A percentile compares a stretch with the other conserved stretches of the same genome.
Conservation (phyloP, 2,329 filamentous ascomycete species). For the Fusarium paranaense region DNA sequence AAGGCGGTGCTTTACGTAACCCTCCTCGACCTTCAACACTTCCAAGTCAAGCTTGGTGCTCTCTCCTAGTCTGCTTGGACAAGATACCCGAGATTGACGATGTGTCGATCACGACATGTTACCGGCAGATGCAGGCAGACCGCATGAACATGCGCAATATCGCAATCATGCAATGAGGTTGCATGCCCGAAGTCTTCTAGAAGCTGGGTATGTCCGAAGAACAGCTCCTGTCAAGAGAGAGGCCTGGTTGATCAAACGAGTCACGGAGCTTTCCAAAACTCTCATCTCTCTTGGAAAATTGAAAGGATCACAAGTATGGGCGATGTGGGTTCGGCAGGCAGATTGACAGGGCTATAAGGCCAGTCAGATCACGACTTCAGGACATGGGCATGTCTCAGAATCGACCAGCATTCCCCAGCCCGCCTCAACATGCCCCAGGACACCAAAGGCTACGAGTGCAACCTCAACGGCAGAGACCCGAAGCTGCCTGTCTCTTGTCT, state of each 20-base stretch:
- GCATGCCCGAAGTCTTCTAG: conserved; percentile 36
- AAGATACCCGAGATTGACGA: conserved; percentile 47
- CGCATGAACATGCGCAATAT: conserved; percentile 33
- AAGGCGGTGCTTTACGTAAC: conserved; percentile 20
- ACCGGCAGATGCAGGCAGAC: conserved; percentile 27
- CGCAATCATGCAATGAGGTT: conserved; percentile 24
- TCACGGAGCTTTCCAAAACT: conserved; percentile 17
- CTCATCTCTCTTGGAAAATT: conserved; percentile 39
- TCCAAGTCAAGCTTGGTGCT: conserved; percentile 19
- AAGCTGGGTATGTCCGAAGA: conserved; percentile 24
- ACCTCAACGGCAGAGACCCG: conserved; percentile 38
- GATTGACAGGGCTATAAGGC: conserved; percentile 20
- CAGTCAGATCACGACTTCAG: conserved; percentile 22
- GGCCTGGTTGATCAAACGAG: conserved; percentile 19
- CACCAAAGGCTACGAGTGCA: conserved; percentile 30
- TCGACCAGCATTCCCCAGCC: conserved; percentile 46
- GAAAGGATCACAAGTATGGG: conserved; percentile 33
- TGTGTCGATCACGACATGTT: conserved; percentile 42
- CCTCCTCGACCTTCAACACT: conserved; percentile 1
- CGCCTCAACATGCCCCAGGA: conserved; percentile 23
- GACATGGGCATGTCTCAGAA: conserved; percentile 42
- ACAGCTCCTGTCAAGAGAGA: conserved; percentile 25
- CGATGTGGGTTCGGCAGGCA: conserved; percentile 25
- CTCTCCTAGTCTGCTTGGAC: conserved; percentile 25
- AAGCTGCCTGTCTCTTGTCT: conserved; percentile 27